Base-by-base conservation (phyloP, 2,329 filamentous ascomycete genomes). In the Neoascochyta sp. region DNA sequence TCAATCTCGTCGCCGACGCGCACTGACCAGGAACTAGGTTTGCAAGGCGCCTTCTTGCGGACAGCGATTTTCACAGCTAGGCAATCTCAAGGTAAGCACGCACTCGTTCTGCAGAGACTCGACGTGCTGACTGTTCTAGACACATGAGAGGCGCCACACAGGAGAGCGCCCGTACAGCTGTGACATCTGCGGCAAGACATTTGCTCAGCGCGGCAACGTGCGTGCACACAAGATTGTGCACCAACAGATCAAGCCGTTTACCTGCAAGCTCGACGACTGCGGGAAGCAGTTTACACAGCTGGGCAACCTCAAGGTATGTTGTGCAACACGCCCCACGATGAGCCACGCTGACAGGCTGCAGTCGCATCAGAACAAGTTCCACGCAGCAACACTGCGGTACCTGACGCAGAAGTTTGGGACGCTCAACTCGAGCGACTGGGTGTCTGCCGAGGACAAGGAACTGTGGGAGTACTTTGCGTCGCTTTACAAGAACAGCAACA, bases 401-500 rank as follows among this genome's bases (percentile, higher is more conserved):
- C 70, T 95, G 14, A 87, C 82, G 1, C 49, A 68, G 23, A 83
- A 81, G 55, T 92, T 95, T 56, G 76, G 80, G 10, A 71, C 72
- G 20, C 69, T 81, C 34, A 64, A 68, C 19, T 74, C 81, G 30
- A 71, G 70, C n/a, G 76, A 82, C 20, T 67, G 71, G 4, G 77
- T 89, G n/a, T 70, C 69, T 8, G 69, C 75, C 0, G 73, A 80
- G 20, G 86, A 95, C 51, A 80, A 77, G 39, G 81, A 87, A 37
- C 70, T 95, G 28, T 87, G 84, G 70, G 77, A 83, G 47, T 94
- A 95, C 66, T 92, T 96, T 57, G 76, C 81, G 4, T 74, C 74
- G 1, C 72, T 95, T n/a, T 95, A 95, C 74, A 95, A 94, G 70
- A 93, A 96, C 66, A 89, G 84, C 66, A 96, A 96, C 74, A 95